Conservation (phyloP, 2,329 filamentous ascomycete species). For the Monosporascus ibericus region DNA sequence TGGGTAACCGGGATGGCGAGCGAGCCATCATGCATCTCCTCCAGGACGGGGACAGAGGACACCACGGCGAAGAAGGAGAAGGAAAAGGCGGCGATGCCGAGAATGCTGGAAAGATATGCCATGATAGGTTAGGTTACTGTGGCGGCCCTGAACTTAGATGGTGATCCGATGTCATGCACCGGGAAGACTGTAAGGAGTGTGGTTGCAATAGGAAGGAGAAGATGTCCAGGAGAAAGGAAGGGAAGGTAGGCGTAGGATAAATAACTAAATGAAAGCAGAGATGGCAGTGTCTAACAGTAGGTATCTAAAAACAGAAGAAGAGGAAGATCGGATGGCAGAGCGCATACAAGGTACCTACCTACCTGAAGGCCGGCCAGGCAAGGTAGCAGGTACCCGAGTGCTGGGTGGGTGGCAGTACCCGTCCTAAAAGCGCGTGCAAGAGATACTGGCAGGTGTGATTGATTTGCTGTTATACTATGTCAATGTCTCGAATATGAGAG, state of each 20-base stretch:
- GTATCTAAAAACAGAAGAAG: background rate
- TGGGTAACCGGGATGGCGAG: conserved; percentile 20
- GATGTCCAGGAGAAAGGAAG: background rate
- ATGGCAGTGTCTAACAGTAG: no score
- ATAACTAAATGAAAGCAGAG: no score
- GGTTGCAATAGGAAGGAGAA: background rate
- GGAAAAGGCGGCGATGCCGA: conserved; percentile 14
- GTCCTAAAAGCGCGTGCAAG: background rate
- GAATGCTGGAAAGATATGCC: conserved; percentile 10
- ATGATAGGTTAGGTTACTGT: conserved; percentile 6
- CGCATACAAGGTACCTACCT: no score
- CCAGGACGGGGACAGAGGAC: conserved; percentile 7
- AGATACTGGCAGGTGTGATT: background rate
- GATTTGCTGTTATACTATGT: no score
- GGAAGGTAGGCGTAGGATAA: background rate
- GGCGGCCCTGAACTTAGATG: conserved; percentile 1
- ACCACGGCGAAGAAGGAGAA: conserved; percentile 11
- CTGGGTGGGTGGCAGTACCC: background rate
- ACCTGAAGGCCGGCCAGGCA: background rate
- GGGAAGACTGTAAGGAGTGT: background rate
- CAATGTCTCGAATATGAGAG: no score
- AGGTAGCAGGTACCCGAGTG: background rate
- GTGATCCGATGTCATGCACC: background rate
- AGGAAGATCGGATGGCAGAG: background rate
- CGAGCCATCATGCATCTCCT: conserved; percentile 7